A percentile compares a stretch with the other conserved stretches of the same genome.
Evolutionary conservation across 371 early-diverging fungal genomes (phyloP).

Genomic region (Globomyces sp.): DNA sequence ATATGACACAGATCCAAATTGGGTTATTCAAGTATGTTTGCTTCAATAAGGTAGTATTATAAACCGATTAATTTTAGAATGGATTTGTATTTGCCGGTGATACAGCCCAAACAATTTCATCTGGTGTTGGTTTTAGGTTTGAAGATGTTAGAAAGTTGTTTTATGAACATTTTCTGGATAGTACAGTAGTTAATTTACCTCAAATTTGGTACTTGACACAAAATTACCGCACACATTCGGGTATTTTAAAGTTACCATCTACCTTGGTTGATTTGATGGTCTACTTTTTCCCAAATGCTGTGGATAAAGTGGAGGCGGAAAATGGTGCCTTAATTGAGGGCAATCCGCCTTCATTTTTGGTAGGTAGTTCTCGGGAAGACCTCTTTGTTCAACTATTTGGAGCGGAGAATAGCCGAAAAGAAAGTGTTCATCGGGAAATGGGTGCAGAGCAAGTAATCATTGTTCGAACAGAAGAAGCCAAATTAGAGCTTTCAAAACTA

Average conservation of each 20-base stretch:
- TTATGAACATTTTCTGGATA: slow-evolving; percentile 2
- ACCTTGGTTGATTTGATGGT: not conserved
- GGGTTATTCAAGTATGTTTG: too few species aligned
- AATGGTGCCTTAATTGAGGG: slow-evolving; percentile 4
- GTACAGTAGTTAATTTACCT: not conserved
- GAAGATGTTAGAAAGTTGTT: slow-evolving; percentile 11
- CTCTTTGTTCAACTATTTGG: not conserved
- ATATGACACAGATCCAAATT: slow-evolving; percentile 7
- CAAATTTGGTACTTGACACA: not conserved
- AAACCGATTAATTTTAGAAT: not conserved
- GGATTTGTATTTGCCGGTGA: slow-evolving; percentile 24
- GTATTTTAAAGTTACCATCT: not conserved
- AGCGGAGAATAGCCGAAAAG: too few species aligned
- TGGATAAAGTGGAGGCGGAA: slow-evolving; percentile 15
- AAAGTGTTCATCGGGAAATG: not conserved
- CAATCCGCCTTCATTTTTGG: slow-evolving; percentile 4
- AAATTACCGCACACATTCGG: not conserved
- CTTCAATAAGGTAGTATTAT: slow-evolving; percentile 14
- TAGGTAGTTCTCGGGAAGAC: not conserved
- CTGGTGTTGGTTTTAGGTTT: slow-evolving; percentile 20
- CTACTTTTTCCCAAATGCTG: slow-evolving; percentile 6
- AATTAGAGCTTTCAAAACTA: not conserved
- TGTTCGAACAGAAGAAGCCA: slow-evolving; percentile 6
- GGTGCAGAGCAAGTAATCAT: slow-evolving; percentile 16
- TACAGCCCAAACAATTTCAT: slow-evolving; percentile 27